Evolutionary conservation across 2,329 filamentous ascomycete species (phyloP).

Genomic region (Fusarium pseudoanthophilum): DNA sequence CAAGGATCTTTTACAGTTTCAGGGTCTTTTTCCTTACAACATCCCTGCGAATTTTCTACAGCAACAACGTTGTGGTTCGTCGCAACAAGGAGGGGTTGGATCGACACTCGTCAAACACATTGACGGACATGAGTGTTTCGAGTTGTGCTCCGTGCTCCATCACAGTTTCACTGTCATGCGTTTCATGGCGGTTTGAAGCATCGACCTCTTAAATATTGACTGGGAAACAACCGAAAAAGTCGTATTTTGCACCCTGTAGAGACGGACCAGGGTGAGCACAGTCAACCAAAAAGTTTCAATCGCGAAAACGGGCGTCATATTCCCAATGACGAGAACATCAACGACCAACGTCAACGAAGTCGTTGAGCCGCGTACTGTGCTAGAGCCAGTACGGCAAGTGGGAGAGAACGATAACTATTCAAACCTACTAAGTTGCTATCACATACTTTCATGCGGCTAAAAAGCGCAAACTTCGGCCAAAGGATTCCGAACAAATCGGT

Average conservation of each 20-base stretch:
- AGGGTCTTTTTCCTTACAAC: slow-evolving; percentile 14
- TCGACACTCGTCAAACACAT: slow-evolving; percentile 38
- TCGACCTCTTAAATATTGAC: slow-evolving; percentile 22
- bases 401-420: background rate
- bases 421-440: background rate
- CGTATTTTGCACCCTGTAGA: background rate
- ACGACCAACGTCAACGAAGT: background rate
- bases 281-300: slow-evolving; percentile 6
- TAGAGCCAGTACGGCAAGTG: slow-evolving; percentile 10
- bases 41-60: slow-evolving; percentile 24
- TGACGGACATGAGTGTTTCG: slow-evolving; percentile 30
- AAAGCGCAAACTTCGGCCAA: slow-evolving; percentile 4
- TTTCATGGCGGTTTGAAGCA: slow-evolving; percentile 38
- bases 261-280: slow-evolving; percentile 2
- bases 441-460: slow-evolving; percentile 3
- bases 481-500: slow-evolving; percentile 19
- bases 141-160: slow-evolving; percentile 25
- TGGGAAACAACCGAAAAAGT: slow-evolving; percentile 25
- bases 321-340: background rate
- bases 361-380: background rate
- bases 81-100: slow-evolving; percentile 12
- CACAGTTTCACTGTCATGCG: slow-evolving; percentile 31
- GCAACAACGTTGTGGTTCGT: slow-evolving; percentile 5
- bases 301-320: background rate
- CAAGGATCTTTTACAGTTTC: slow-evolving; percentile 12